phyloP scores from a whole-genome alignment of 2,329 filamentous ascomycete species.

The Sarocladiaceae sp. region DNA sequence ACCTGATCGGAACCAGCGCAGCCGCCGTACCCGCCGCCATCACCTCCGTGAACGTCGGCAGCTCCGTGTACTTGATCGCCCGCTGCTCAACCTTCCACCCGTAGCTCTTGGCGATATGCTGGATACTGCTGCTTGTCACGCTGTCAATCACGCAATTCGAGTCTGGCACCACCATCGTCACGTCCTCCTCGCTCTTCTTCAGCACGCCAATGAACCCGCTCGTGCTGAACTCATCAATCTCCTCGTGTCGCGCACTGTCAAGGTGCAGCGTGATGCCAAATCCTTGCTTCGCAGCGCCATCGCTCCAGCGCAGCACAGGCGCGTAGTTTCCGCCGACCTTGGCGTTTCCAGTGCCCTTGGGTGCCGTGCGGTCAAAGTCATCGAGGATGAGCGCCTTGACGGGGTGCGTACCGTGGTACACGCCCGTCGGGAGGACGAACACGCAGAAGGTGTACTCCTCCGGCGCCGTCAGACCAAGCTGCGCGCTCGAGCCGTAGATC shows the following conservation, averaged over 20 bases:
- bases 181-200: slow-evolving; percentile 44
- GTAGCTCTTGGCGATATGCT: slow-evolving; percentile 67
- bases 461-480: slow-evolving; percentile 78
- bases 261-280: slow-evolving; percentile 94
- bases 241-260: slow-evolving; percentile 74
- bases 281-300: slow-evolving; percentile 69
- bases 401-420: slow-evolving; percentile 85
- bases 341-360: slow-evolving; percentile 81
- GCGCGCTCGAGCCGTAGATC: slow-evolving; percentile 79
- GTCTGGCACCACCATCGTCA: slow-evolving; percentile 76
- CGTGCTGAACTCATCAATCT: slow-evolving; percentile 94
- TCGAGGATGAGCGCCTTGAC: slow-evolving; percentile 86
- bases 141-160: slow-evolving; percentile 82
- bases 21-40: slow-evolving; percentile 90
- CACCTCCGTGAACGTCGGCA: slow-evolving; percentile 59
- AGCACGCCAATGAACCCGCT: slow-evolving; percentile 83
- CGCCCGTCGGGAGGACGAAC: slow-evolving; percentile 84
- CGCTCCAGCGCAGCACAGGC: slow-evolving; percentile 81
- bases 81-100: slow-evolving; percentile 82
- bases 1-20: slow-evolving; percentile 83
- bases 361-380: slow-evolving; percentile 89
- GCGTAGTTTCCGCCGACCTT: slow-evolving; percentile 97
- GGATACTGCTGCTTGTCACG: slow-evolving; percentile 74
- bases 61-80: slow-evolving; percentile 56
- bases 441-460: slow-evolving; percentile 91